Evolutionary conservation across 2,329 filamentous ascomycete species (phyloP).

Genomic region (Podosphaera xanthii): DNA sequence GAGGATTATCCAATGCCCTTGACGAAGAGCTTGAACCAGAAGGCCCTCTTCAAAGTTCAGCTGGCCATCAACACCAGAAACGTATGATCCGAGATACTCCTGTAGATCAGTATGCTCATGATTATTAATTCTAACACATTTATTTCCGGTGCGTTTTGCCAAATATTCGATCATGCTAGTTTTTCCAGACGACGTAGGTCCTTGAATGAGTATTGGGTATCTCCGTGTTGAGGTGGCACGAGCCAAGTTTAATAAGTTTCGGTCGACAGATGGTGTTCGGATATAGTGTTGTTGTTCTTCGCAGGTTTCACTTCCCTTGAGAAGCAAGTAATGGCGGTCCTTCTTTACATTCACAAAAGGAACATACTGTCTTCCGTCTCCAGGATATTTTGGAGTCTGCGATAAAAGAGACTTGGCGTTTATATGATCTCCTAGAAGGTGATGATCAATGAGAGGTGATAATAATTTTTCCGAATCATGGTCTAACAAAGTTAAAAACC

Average conservation of each 20-base stretch:
- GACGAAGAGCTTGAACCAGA: constrained; percentile 72
- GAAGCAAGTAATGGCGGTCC: constrained; percentile 70
- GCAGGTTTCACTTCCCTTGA: constrained; percentile 43
- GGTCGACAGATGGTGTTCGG: constrained; percentile 82
- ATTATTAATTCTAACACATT: constrained; percentile 96
- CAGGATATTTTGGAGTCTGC: constrained; percentile 54
- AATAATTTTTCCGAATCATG: constrained; percentile 60
- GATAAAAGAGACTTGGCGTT: constrained; percentile 52
- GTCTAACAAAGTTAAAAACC: constrained; percentile 76
- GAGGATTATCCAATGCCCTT: constrained; percentile 93
- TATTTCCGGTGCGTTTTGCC: constrained; percentile 89
- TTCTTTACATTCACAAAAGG: constrained; percentile 44
- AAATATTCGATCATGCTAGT: constrained; percentile 99
- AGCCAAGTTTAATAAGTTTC: constrained; percentile 84
- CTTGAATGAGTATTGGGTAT: constrained; percentile 88
- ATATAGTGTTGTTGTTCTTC: constrained; percentile 77
- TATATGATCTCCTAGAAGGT: constrained; percentile 49
- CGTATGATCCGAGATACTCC: constrained; percentile 88
- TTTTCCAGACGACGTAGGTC: constrained; percentile 90
- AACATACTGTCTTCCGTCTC: constrained; percentile 56
- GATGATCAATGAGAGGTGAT: constrained; percentile 54
- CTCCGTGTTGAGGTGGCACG: constrained; percentile 76
- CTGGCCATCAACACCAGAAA: constrained; percentile 66
- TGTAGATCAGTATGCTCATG: constrained; percentile 97
- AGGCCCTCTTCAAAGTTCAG: constrained; percentile 83